A percentile compares a stretch with the other conserved stretches of the same genome.
Evolutionary conservation across 148 eudicot genomes (phyloP).

Genomic region (Amaranthus cruentus): DNA sequence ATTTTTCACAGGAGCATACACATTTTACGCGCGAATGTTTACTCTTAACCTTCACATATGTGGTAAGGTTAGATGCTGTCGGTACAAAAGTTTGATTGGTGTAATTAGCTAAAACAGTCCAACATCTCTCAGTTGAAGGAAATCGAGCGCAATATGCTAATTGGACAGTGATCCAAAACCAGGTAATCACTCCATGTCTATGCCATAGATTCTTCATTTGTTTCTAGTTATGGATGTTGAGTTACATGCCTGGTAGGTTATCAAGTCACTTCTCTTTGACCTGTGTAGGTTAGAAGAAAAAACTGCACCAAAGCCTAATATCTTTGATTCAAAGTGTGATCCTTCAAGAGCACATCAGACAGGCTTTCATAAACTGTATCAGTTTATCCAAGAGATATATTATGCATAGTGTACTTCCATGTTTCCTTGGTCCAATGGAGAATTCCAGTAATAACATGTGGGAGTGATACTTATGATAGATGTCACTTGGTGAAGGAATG

Average conservation of each 20-base stretch:
- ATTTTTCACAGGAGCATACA: neutral
- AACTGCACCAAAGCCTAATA: neutral
- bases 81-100: neutral
- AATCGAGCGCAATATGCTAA: neutral
- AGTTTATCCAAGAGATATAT: too few relatives aligned
- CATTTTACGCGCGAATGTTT: neutral
- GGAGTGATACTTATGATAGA: too few relatives aligned
- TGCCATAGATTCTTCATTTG: neutral
- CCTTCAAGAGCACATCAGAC: too few relatives aligned
- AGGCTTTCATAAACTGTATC: too few relatives aligned
- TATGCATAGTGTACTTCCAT: too few relatives aligned
- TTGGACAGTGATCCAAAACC: neutral
- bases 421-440: too few relatives aligned
- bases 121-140: neutral
- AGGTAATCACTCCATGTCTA: neutral
- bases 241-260: neutral
- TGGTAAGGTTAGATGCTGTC: slow-evolving; percentile 7
- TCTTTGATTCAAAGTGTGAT: too few relatives aligned
- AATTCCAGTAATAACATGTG: too few relatives aligned
- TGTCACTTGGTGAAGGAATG: too few relatives aligned
- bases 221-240: neutral
- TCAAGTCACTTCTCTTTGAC: neutral
- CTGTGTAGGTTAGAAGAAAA: neutral
- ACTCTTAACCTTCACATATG: neutral
- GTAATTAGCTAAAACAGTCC: neutral